Percentiles rank a stretch among this genome's conserved stretches.
Conservation (phyloP, 257 asterid genomes). For the Petunia secreta region DNA sequence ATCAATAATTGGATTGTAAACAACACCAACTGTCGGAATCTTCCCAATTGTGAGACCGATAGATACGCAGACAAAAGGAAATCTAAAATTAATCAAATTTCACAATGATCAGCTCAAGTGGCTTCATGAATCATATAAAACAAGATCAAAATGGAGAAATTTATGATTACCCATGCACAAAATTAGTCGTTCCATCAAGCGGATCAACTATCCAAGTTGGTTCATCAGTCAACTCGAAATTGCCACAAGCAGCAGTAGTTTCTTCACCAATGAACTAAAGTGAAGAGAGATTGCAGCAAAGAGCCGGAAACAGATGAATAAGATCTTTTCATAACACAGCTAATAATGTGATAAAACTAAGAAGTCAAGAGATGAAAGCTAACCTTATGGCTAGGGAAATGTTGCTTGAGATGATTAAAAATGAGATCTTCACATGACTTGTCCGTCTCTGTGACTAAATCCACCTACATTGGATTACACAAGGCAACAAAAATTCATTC, state of each 20-base stretch:
- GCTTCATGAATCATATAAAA: not conserved
- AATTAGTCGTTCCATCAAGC: conserved; percentile 93
- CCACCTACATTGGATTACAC: conserved; percentile 58
- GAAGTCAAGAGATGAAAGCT: conserved; percentile 4
- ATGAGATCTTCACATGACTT: conserved; percentile 86
- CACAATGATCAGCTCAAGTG: conserved; percentile 20
- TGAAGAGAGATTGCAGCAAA: conserved; percentile 3
- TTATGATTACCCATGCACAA: conserved; percentile 79
- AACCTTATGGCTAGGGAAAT: conserved; percentile 81
- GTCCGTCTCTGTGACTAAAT: conserved; percentile 95
- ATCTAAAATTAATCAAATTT: conserved; percentile 49
- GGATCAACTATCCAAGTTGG: conserved; percentile 99
- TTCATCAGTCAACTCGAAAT: conserved; percentile 73
- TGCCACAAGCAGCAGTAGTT: conserved; percentile 86
- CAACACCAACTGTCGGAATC: conserved; percentile 78
- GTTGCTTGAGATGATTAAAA: conserved; percentile 61
- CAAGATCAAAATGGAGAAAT: conserved; percentile 25
- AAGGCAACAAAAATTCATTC: not conserved
- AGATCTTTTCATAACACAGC: not conserved
- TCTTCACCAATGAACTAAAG: conserved; percentile 94
- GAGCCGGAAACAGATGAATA: not conserved
- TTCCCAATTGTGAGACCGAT: conserved; percentile 80
- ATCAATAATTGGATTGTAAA: conserved; percentile 79
- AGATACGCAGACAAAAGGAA: conserved; percentile 87
- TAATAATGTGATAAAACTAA: not conserved